Base-by-base conservation (phyloP, 768 basidiomycete genomes). In the Tylopilus rubrobrunneus region DNA sequence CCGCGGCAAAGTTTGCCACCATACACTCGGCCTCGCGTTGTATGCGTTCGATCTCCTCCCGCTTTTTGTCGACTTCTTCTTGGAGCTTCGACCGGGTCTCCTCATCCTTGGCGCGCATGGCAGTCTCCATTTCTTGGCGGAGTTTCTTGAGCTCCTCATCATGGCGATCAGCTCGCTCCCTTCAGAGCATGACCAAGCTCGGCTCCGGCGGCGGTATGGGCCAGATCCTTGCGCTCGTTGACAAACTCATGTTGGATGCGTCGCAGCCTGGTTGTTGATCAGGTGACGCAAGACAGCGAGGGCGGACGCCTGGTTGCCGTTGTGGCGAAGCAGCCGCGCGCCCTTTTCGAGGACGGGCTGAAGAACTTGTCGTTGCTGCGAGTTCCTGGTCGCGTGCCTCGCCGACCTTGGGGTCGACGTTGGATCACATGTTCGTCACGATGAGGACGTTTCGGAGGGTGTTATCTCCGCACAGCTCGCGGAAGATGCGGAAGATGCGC, bases 221-320 rank as follows among this genome's bases (percentile, higher is more conserved):
- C 69, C 17, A 84, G 74, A 40, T 76, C 71, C 47, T 75, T 75
- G 31, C 70, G 70, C 57, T 78, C 69, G 52, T 77, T 76, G 5
- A 84, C 78, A 12, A 84, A 68, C 61, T 86, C 83, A 27, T 71
- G 67, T 58, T 84, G 84, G 47, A 85, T 82, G 23, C 2, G 77
- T 69, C 3, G 73, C 58, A 0, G 82, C 76, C 27, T 67, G 64
- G 7, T 67, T 73, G 27, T 68, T 64, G 15, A 78, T 57, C 54
- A 85, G 63, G 31, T 71, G 67, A 5, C 73, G 72, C 0, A 85
- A 55, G 49, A 82, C 72, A 10, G 59, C 55, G 0, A 71, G 73
- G 0, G 78, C 76, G 3, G 78, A 79, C 17, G 71, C 57, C 5
- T 71, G 51, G 3, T 72, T 74, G 42, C 73, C 73, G 34, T 64